A percentile compares a stretch with the other conserved stretches of the same genome.
Evolutionary conservation across 805 yeast genomes (phyloP).

Genomic region (Cyberlindnera saturnus): DNA sequence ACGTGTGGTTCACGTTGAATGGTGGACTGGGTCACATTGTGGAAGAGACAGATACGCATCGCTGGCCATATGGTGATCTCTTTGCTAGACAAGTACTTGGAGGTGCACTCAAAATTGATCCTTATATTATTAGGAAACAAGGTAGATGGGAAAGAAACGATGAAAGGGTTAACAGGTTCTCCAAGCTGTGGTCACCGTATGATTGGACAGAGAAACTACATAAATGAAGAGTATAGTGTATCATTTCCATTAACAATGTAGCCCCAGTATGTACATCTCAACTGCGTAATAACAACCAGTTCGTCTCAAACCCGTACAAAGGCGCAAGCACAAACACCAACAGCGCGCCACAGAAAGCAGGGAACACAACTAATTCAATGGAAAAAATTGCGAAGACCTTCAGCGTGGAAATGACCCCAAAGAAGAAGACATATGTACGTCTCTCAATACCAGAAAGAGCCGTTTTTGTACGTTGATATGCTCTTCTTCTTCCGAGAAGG

Average conservation of each 20-base stretch:
- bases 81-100: constrained; percentile 43
- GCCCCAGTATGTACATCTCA: background rate
- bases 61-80: constrained; percentile 42
- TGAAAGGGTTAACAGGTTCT: constrained; percentile 11
- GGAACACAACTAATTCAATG: constrained; percentile 80
- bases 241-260: background rate
- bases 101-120: constrained; percentile 36
- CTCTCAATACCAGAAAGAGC: constrained; percentile 50
- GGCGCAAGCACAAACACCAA: constrained; percentile 60
- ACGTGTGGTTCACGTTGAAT: constrained; percentile 40
- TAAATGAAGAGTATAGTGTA: background rate
- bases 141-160: constrained; percentile 20
- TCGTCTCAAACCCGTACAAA: constrained; percentile 25
- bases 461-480: constrained; percentile 24
- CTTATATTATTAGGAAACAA: constrained; percentile 28
- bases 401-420: constrained; percentile 52
- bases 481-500: constrained; percentile 25
- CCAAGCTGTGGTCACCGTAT: constrained; percentile 8
- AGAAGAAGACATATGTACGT: constrained; percentile 42
- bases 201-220: constrained; percentile 10
- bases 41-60: constrained; percentile 29
- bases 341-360: constrained; percentile 77
- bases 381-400: constrained; percentile 74
- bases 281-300: background rate
- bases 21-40: constrained; percentile 49